phyloP scores from a whole-genome alignment of 306 rosid species.

The Vigna angularis region DNA sequence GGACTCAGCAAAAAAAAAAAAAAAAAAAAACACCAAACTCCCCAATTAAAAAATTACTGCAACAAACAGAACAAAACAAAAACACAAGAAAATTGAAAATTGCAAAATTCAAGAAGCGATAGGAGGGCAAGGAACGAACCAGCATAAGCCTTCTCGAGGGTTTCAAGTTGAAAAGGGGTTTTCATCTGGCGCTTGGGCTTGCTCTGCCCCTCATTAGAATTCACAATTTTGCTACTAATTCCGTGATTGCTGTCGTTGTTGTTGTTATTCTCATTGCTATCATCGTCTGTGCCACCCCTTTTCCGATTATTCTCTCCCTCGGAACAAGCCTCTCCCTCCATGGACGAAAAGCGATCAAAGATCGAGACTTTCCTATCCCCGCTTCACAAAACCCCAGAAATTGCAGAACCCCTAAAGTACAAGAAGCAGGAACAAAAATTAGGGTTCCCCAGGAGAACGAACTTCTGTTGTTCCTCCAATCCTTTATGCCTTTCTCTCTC shows the following conservation, averaged over 20 bases:
- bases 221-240: slow-evolving; percentile 55
- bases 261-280: slow-evolving; percentile 45
- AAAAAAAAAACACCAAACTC: neutral
- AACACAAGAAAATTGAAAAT: slow-evolving; percentile 8
- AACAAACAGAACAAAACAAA: neutral
- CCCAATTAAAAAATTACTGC: neutral
- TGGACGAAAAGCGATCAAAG: slow-evolving; percentile 59
- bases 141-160: slow-evolving; percentile 92
- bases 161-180: slow-evolving; percentile 95
- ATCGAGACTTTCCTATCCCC: slow-evolving; percentile 48
- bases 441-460: slow-evolving; percentile 57
- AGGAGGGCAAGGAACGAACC: slow-evolving; percentile 51
- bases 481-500: slow-evolving; percentile 40
- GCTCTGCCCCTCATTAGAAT: slow-evolving; percentile 88
- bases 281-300: slow-evolving; percentile 45
- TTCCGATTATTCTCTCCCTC: slow-evolving; percentile 67
- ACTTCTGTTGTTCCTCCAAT: slow-evolving; percentile 30
- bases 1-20: neutral
- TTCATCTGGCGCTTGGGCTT: slow-evolving; percentile 99
- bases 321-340: slow-evolving; percentile 71
- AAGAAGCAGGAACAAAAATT: slow-evolving; percentile 26
- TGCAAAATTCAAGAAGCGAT: slow-evolving; percentile 34
- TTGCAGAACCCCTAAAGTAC: slow-evolving; percentile 43
- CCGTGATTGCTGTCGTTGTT: slow-evolving; percentile 33
- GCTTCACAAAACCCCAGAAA: slow-evolving; percentile 63